Evolutionary conservation across 352 stramenopile genomes (phyloP).

Genomic region (Phytopythium boreale): DNA sequence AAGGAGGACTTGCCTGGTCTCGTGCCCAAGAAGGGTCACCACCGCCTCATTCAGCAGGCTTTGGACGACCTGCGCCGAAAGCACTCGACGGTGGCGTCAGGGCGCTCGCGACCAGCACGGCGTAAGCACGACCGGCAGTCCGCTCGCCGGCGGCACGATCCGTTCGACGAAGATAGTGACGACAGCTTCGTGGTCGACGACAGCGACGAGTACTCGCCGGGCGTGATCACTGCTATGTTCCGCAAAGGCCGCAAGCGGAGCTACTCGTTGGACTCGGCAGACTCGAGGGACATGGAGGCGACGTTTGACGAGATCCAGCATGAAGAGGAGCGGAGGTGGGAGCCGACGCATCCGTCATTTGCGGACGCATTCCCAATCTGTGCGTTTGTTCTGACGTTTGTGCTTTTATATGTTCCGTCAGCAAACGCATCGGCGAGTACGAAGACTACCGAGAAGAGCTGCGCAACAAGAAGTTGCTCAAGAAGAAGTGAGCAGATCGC

Average conservation of each 20-base stretch:
- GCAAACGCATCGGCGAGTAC: slow-evolving; percentile 74
- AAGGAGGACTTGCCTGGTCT: slow-evolving; percentile 62
- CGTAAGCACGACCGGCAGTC: slow-evolving; percentile 16
- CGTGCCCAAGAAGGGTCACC: slow-evolving; percentile 82
- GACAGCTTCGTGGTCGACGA: slow-evolving; percentile 86
- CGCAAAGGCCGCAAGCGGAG: slow-evolving; percentile 66
- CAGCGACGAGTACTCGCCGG: slow-evolving; percentile 71
- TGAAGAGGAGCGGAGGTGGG: slow-evolving; percentile 80
- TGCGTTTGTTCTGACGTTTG: not conserved
- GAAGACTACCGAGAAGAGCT: slow-evolving; percentile 83
- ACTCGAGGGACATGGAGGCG: slow-evolving; percentile 86
- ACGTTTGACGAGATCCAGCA: slow-evolving; percentile 84
- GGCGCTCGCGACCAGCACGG: slow-evolving; percentile 27
- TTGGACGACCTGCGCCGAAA: slow-evolving; percentile 74
- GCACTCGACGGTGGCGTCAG: slow-evolving; percentile 49
- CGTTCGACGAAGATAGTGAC: slow-evolving; percentile 85
- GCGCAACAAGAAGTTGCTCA: slow-evolving; percentile 79
- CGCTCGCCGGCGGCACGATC: slow-evolving; percentile 32
- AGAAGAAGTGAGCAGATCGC: slow-evolving; percentile 65
- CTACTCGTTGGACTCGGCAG: slow-evolving; percentile 76
- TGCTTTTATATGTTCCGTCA: slow-evolving; percentile 13
- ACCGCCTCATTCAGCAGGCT: slow-evolving; percentile 78
- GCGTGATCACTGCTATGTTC: slow-evolving; percentile 79
- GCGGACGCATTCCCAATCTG: too few species aligned
- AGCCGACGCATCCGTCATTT: not conserved